Evolutionary conservation across 2,329 filamentous ascomycete genomes (phyloP).

Genomic region (Trichoderma sp.): DNA sequence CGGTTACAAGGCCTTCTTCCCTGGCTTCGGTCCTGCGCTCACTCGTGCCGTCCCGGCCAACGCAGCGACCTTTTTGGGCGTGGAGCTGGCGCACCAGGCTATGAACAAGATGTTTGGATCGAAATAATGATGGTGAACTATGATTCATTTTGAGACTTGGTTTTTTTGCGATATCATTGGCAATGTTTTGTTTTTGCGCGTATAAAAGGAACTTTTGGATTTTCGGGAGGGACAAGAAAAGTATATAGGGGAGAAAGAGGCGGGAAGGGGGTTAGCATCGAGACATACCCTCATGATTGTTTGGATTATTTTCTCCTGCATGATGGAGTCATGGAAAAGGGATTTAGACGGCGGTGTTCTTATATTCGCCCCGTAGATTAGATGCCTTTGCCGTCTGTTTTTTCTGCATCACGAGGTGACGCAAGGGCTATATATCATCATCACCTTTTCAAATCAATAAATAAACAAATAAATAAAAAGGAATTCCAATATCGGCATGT

Average conservation of each 20-base stretch:
- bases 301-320: neutral
- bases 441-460: neutral
- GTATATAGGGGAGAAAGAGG: neutral
- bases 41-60: conserved; percentile 93
- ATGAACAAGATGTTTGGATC: conserved; percentile 71
- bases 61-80: conserved; percentile 87
- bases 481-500: neutral
- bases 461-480: neutral
- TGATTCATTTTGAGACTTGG: neutral
- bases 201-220: neutral
- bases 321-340: conserved; percentile 1
- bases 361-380: neutral
- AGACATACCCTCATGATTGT: neutral
- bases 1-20: conserved; percentile 91
- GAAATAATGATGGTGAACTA: neutral
- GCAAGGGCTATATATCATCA: neutral
- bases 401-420: neutral
- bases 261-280: neutral
- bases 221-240: neutral
- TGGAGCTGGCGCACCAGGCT: conserved; percentile 78
- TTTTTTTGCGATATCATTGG: conserved; percentile 1
- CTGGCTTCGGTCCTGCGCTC: conserved; percentile 88
- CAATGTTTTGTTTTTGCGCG: neutral
- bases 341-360: neutral
- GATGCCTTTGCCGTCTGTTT: neutral